Evolutionary conservation across 495 filamentous ascomycete genomes (phyloP).

Genomic region (Chaetomium cochliodes): DNA sequence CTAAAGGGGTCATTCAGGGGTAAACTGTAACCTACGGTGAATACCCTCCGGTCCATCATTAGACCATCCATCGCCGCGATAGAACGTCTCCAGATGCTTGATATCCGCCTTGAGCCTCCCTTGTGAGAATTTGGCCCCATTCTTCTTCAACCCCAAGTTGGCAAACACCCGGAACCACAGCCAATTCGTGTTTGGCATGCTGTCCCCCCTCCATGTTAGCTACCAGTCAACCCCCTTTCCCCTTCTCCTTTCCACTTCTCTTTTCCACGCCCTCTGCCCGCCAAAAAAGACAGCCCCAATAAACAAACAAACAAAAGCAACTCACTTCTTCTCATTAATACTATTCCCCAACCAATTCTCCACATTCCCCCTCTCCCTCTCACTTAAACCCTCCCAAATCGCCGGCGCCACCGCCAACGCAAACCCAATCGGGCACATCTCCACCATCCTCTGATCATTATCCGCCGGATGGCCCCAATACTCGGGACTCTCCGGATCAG

Average conservation of each 20-base stretch:
- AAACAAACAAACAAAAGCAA: neutral
- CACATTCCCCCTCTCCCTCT: conserved; percentile 59
- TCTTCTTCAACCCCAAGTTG: conserved; percentile 70
- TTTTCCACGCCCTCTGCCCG: neutral
- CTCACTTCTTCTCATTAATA: conserved; percentile 69
- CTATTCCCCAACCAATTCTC: conserved; percentile 65
- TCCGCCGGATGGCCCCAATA: conserved; percentile 74
- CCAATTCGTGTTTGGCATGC: conserved; percentile 62
- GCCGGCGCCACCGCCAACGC: conserved; percentile 61
- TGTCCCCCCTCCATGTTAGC: conserved; percentile 23
- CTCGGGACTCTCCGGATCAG: conserved; percentile 62
- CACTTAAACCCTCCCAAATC: conserved; percentile 66
- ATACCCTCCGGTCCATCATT: conserved; percentile 76
- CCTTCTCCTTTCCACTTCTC: neutral
- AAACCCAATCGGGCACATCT: conserved; percentile 72
- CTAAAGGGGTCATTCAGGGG: neutral
- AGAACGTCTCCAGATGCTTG: conserved; percentile 74
- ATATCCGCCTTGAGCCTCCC: conserved; percentile 69
- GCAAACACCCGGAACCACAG: conserved; percentile 83
- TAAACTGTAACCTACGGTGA: conserved; percentile 46
- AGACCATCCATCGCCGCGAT: conserved; percentile 75
- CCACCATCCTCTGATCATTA: conserved; percentile 80
- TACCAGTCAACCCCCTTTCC: neutral
- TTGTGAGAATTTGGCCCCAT: conserved; percentile 64
- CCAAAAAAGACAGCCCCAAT: neutral